phyloP scores from a whole-genome alignment of 2,329 filamentous ascomycete species.

The Fusarium scirpi region DNA sequence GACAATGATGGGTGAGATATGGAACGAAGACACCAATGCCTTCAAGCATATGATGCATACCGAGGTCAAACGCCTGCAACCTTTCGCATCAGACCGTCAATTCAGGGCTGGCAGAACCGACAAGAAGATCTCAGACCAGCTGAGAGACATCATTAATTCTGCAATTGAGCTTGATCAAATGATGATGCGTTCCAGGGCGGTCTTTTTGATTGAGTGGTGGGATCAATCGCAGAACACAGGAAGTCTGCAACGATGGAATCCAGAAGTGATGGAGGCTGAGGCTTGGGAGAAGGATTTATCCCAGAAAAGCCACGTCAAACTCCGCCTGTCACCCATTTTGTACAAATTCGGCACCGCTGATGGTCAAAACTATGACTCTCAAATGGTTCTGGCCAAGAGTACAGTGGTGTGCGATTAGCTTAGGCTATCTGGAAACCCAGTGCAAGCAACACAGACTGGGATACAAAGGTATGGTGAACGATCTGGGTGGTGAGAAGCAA shows the following conservation, averaged over 20 bases:
- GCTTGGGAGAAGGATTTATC: rapidly evolving
- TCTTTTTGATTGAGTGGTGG: not conserved
- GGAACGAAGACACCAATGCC: rapidly evolving
- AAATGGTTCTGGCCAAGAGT: conserved; percentile 8
- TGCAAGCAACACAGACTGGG: not conserved
- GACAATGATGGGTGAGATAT: not conserved
- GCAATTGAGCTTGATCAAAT: conserved; percentile 26
- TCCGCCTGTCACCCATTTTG: conserved; percentile 13
- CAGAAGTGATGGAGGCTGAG: not conserved
- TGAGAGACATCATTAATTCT: not conserved
- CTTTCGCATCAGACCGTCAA: not conserved
- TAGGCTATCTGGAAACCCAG: rapidly evolving
- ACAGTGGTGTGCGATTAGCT: conserved; percentile 27
- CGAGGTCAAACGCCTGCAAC: not conserved
- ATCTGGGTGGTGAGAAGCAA: not conserved
- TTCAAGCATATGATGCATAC: rapidly evolving
- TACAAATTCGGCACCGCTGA: conserved; percentile 15
- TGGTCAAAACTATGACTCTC: conserved; percentile 7
- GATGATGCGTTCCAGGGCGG: conserved; percentile 21
- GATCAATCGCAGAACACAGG: rapidly evolving
- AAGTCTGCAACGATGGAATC: not conserved
- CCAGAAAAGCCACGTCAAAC: not conserved
- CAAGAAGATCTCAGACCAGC: rapidly evolving
- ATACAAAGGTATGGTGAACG: not conserved
- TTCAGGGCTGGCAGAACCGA: rapidly evolving